Evolutionary conservation across 495 filamentous ascomycete species (phyloP), one percentile per base, ranked within the genome.

Genomic region (Penicillium robsamsonii): DNA sequence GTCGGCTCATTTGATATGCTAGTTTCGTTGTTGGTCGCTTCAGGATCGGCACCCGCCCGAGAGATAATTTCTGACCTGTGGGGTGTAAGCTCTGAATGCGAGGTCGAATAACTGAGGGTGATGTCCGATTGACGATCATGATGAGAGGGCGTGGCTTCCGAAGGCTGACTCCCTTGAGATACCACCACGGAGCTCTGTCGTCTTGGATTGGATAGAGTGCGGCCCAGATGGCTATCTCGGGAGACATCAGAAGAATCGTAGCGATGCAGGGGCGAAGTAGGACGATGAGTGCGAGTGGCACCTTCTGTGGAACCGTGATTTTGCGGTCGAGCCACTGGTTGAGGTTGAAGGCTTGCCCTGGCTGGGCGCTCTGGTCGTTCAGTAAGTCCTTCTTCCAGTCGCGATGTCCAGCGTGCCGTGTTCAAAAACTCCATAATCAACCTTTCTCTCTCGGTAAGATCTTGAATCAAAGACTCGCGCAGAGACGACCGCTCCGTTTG

Each of bases 351-450:
- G 53, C 53, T 61, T 38, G 62, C 55, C 56, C 71, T 72, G 0
- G 66, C 53, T 33, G 68, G 59, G 45, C 68, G 65, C 44, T 73
- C 74, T 33, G 67, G 61, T 44, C 71, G 67, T 35, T 75, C 74
- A 12, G 69, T 62, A 40, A 67, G 51, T 24, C 69, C 65, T 48
- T 71, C 72, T 56, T 75, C 73, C 35, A 66, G 40, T 52, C 69
- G 64, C 38, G 73, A 65, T 8, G 72, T 68, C 68, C 65, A 77
- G 27, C 75, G 73, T 35, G 74, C 73, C 15, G 74, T 73, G 49
- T 75, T 79, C 55, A 86, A 65, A 57, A 79, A 80, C 24, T 86
- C 83, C 49, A 86, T 70, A 38, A 86, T 78, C 49, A 80, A 70
- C 51, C 82, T 78, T 64, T 87, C 84, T 31, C 78, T 71, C 46